Base-by-base conservation (phyloP, 768 basidiomycete genomes). In the Coprinellus micaceus region DNA sequence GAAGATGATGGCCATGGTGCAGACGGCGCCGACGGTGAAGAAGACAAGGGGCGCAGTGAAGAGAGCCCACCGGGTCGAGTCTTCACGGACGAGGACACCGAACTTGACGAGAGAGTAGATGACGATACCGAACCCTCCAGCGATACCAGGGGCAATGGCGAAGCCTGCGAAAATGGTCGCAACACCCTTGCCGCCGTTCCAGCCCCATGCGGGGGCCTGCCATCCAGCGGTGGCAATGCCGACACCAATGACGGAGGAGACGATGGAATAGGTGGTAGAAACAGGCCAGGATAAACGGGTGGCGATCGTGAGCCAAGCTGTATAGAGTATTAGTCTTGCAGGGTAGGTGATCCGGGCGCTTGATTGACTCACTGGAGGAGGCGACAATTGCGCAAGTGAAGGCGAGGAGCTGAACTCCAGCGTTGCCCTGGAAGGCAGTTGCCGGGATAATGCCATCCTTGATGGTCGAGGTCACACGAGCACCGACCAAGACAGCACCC, bases 241-340 rank as follows among this genome's bases (percentile, higher is more conserved):
- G 43, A 68, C 62, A 41, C 67, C 67, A 40, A 61, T 57, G 28
- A 68, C 56, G 21, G 67, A 64, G 25, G 67, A 57, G 39, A 68
- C 54, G 33, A 66, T 64, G 9, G 65, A 66, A 36, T 66, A 68
- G 25, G 67, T 66, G 30, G 65, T 68, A 1, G 65, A 66, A 21
- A 66, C 67, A 10, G 67, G 67, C 67, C 67, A 68, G 4, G 67
- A 68, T 24, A 64, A 3, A 24, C 61, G 61, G 6, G 67, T 68
- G 30, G 64, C 64, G 21, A 68, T 54, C 52, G 62, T 63, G 24
- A 68, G 57, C 67, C 67, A 68, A 22, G 39, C 58, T 59, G 28
- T 17, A 22, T n/a, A 5, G 28, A 11, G 28, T 0, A 37, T 47
- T 11, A 36, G 49, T 17, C 12, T 17, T 24, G 41, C 12, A 49